These are phyloP conservation scores for Nepenthes gracilis DNA, from an alignment of 148 eudicot species.

Conservation along the genomic window DNA sequence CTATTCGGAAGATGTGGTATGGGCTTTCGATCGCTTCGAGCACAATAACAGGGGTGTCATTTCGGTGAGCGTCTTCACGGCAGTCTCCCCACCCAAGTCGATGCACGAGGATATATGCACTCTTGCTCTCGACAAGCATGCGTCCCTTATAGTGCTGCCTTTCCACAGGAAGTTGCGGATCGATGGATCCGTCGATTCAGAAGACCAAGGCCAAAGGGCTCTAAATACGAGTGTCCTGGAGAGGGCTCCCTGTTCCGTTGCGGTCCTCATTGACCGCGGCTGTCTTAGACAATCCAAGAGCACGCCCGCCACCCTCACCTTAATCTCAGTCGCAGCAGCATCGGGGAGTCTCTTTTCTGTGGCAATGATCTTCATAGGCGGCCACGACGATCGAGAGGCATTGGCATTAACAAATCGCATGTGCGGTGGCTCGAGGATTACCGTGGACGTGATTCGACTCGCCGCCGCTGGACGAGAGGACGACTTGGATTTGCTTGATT, in stretches of 20 bases:
- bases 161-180: slow-evolving; percentile 38
- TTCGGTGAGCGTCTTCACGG: slow-evolving; percentile 25
- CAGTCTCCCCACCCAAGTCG: slow-evolving; percentile 34
- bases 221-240: slow-evolving; percentile 39
- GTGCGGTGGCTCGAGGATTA: slow-evolving; percentile 12
- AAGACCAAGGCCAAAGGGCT: slow-evolving; percentile 19
- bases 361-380: slow-evolving; percentile 46
- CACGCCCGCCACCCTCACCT: not conserved
- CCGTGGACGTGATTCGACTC: slow-evolving; percentile 26
- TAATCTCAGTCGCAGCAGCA: not conserved
- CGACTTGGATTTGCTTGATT: not conserved
- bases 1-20: slow-evolving; percentile 21
- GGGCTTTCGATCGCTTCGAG: slow-evolving; percentile 23
- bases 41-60: slow-evolving; percentile 6
- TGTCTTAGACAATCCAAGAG: not conserved
- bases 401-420: slow-evolving; percentile 33
- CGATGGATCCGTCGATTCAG: slow-evolving; percentile 28
- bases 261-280: not conserved
- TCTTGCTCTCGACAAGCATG: slow-evolving; percentile 34
- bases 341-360: slow-evolving; percentile 3
- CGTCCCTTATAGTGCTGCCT: slow-evolving; percentile 39
- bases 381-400: slow-evolving; percentile 55
- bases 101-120: slow-evolving; percentile 63
- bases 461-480: not conserved
- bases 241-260: slow-evolving; percentile 44